A percentile compares a stretch with the other conserved stretches of the same genome.
Evolutionary conservation across 2,329 filamentous ascomycete species (phyloP).

Genomic region (Rutstroemia sp.): DNA sequence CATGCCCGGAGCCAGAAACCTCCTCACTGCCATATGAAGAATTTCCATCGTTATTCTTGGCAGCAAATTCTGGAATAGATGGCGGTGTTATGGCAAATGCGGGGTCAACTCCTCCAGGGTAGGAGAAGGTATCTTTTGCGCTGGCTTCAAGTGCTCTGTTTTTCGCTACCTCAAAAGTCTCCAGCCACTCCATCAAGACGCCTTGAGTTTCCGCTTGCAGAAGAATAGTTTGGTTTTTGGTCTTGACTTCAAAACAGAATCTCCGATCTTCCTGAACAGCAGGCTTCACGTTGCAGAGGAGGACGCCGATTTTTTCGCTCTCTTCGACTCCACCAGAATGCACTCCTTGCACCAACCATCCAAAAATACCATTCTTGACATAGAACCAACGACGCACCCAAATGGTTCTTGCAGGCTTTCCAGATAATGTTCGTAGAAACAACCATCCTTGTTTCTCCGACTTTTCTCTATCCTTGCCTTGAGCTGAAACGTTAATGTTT

Average conservation of each 20-base stretch:
- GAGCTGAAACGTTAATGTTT: conserved; percentile 35
- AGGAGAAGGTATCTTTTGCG: conserved; percentile 35
- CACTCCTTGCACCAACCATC: conserved; percentile 78
- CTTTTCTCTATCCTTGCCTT: conserved; percentile 44
- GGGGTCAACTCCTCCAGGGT: conserved; percentile 51
- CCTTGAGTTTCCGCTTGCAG: conserved; percentile 88
- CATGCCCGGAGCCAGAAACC: conserved; percentile 33
- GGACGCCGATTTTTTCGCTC: conserved; percentile 89
- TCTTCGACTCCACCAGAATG: conserved; percentile 82
- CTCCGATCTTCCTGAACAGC: conserved; percentile 87
- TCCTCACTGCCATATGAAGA: conserved; percentile 40
- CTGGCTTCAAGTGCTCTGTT: conserved; percentile 78
- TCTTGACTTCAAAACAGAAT: conserved; percentile 98
- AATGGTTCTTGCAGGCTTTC: conserved; percentile 81
- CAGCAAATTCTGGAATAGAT: conserved; percentile 82
- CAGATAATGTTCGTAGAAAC: conserved; percentile 71
- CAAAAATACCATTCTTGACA: conserved; percentile 91
- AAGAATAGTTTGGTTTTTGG: conserved; percentile 83
- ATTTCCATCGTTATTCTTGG: conserved; percentile 64
- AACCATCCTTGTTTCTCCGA: conserved; percentile 92
- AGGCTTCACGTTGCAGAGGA: conserved; percentile 87
- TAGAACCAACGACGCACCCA: conserved; percentile 96
- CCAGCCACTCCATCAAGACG: conserved; percentile 91
- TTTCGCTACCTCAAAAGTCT: conserved; percentile 89
- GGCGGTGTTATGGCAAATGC: conserved; percentile 92